A percentile compares a stretch with the other conserved stretches of the same genome.
These are phyloP conservation scores for Picea engelmannii DNA, from an alignment of 83 land plant species.

Conservation along the genomic window DNA sequence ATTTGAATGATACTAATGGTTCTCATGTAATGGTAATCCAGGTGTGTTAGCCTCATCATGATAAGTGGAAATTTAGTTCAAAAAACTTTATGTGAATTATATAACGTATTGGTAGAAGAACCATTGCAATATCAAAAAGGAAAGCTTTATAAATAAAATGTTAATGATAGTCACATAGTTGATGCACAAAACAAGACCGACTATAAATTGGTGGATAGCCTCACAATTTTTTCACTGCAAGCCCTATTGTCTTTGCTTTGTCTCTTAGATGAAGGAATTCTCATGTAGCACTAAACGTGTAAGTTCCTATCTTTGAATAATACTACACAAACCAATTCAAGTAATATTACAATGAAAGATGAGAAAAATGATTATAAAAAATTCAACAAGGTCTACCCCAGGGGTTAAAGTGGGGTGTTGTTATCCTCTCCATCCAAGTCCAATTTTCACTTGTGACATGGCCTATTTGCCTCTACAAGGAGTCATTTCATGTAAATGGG, in stretches of 20 bases:
- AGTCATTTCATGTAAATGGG: too few species aligned
- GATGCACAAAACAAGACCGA: slow-evolving; percentile 9
- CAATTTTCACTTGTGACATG: too few species aligned
- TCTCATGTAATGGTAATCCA: background rate
- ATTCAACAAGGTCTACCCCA: too few species aligned
- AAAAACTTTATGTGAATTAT: background rate
- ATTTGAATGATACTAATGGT: background rate
- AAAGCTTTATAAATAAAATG: background rate
- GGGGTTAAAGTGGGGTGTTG: too few species aligned
- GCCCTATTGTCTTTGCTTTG: slow-evolving; percentile 68
- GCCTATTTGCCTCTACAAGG: too few species aligned
- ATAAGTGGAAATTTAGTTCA: too few species aligned
- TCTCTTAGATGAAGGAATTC: slow-evolving; percentile 85
- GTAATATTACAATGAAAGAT: background rate
- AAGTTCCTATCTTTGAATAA: slow-evolving; percentile 85
- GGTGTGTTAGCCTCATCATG: background rate
- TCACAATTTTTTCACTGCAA: slow-evolving; percentile 60
- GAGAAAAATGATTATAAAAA: too few species aligned
- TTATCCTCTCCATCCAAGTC: too few species aligned
- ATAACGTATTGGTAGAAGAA: background rate
- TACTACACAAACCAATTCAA: slow-evolving; percentile 46
- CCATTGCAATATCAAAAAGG: background rate
- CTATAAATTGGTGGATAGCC: slow-evolving; percentile 82
- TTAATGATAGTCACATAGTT: background rate
- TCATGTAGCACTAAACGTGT: slow-evolving; percentile 89